Evolutionary conservation across 1,284 basidiomycete species (phyloP).

Genomic region (Apiotrichum sp.): DNA sequence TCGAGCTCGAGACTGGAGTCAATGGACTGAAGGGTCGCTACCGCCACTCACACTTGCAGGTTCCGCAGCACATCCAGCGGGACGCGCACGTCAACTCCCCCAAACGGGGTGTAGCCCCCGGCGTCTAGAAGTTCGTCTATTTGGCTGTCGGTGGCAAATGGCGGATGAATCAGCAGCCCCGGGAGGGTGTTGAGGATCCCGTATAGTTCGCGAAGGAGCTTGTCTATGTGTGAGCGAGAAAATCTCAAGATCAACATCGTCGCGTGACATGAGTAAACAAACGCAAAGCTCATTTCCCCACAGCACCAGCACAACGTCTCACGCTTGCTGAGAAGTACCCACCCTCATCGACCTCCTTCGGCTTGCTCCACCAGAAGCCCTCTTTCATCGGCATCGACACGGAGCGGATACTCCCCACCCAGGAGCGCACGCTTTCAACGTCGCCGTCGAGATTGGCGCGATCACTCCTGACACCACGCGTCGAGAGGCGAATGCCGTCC

Average conservation of each 20-base stretch:
- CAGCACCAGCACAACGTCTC: neutral
- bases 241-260: neutral
- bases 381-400: slow-evolving; percentile 22
- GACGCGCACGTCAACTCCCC: slow-evolving; percentile 44
- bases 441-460: slow-evolving; percentile 32
- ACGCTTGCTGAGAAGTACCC: slow-evolving; percentile 6
- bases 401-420: slow-evolving; percentile 45
- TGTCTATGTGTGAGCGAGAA: slow-evolving; percentile 26
- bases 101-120: slow-evolving; percentile 41
- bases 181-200: slow-evolving; percentile 43
- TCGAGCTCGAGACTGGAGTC: slow-evolving; percentile 44
- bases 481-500: slow-evolving; percentile 29
- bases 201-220: slow-evolving; percentile 39
- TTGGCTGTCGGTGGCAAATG: slow-evolving; percentile 36
- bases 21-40: no score
- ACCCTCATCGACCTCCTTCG: slow-evolving; percentile 41
- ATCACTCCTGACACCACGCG: slow-evolving; percentile 23
- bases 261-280: no score
- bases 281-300: no score
- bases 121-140: slow-evolving; percentile 42
- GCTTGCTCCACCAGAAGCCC: slow-evolving; percentile 31
- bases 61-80: slow-evolving; percentile 44
- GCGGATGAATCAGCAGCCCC: slow-evolving; percentile 41
- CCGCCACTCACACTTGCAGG: slow-evolving; percentile 42
- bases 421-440: slow-evolving; percentile 41